Base-by-base conservation (phyloP, 768 basidiomycete species). In the Leccinum arenicola region DNA sequence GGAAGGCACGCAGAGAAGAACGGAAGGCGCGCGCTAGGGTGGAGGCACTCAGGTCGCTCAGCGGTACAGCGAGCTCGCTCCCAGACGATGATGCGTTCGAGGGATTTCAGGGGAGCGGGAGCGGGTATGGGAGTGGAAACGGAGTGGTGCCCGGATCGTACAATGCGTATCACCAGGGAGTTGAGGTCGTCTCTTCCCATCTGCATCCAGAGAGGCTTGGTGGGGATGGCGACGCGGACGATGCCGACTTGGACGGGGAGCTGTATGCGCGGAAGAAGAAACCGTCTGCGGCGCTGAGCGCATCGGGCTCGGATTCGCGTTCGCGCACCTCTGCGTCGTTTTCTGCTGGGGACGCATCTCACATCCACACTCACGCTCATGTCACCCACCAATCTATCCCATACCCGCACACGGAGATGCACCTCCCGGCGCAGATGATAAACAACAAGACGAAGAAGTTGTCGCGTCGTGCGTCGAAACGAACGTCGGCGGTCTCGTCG, bases 31-130 rank as follows among this genome's bases (percentile, higher is more conserved):
- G 76, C 35, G 79, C 77, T 58, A 68, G 75, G 14, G 73, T 76
- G 8, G 36, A 56, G 10, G 55, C 68, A 1, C 50, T 71, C 2
- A 66, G 76, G 62, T 68, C 77, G 4, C 66, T 79, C 2, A 77
- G 74, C 40, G 73, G 67, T 9, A 71, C 60, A 1, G 25, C 50
- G 12, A 45, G 40, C n/a, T 43, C 60, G 2, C 67, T 21, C 7
- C 57, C 52, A 15, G 67, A 70, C 14, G 70, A 11, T 5, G 70
- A 11, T 5, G 76, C 77, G 12, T 88, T 90, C 59, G 86, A 89
- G 65, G 87, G 86, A 0, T 88, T 88, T 72, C 86, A 82, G 61
- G 87, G 85, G 7, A 80, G 83, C n/a, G 40, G n/a, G n/a, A 15
- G 4, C 4, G 40, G 40, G 40, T 43, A 43, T 43, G 40, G n/a